phyloP scores from a whole-genome alignment of 2,329 filamentous ascomycete species.

The Trichoderma aggressivum region DNA sequence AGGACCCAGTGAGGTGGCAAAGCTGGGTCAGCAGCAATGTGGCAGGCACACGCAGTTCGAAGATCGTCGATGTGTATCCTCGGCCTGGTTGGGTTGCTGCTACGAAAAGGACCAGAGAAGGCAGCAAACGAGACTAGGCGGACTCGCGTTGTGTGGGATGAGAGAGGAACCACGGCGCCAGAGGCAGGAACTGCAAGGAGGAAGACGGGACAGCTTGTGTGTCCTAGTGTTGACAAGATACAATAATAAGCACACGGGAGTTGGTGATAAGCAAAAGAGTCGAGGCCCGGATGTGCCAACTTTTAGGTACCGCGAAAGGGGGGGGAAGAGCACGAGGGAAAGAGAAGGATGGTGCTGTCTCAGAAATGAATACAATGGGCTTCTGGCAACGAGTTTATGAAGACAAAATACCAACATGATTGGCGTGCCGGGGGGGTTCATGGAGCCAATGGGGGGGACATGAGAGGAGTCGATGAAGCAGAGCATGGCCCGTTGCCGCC shows the following conservation, averaged over 20 bases:
- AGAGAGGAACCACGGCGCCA: neutral
- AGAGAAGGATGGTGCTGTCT: slow-evolving; percentile 27
- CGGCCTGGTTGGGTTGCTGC: neutral
- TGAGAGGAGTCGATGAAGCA: slow-evolving; percentile 35
- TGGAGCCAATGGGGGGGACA: slow-evolving; percentile 33
- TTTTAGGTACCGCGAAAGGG: slow-evolving; percentile 8
- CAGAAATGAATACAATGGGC: slow-evolving; percentile 26
- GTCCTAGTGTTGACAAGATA: slow-evolving; percentile 6
- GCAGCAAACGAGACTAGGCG: neutral
- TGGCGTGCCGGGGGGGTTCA: slow-evolving; percentile 31
- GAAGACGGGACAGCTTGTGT: neutral
- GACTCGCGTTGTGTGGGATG: neutral
- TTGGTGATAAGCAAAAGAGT: neutral
- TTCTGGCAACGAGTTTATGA: slow-evolving; percentile 29
- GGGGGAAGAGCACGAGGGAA: slow-evolving; percentile 2
- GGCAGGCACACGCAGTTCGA: neutral
- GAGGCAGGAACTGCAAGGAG: neutral
- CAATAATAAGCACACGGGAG: neutral
- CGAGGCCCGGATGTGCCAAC: neutral
- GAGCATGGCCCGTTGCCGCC: slow-evolving; percentile 31
- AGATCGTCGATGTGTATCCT: neutral
- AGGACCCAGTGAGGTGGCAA: slow-evolving; percentile 16
- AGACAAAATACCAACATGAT: slow-evolving; percentile 31
- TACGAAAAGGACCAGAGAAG: neutral
- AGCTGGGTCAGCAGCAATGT: slow-evolving; percentile 14